Base-by-base conservation (phyloP, 2,329 filamentous ascomycete genomes). In the Cercospora janseana region DNA sequence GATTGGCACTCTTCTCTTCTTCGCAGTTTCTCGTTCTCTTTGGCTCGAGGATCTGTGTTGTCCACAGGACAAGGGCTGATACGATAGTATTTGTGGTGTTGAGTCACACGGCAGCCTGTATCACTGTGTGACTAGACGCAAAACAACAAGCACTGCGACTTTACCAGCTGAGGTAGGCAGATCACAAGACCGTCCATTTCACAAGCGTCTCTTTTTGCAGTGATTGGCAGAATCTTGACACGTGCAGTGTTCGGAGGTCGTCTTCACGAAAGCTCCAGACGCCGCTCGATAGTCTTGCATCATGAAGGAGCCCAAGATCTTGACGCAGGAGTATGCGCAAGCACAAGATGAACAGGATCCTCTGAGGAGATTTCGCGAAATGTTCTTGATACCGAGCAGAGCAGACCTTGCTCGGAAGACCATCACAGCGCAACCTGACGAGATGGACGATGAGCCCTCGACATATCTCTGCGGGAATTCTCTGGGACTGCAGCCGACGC, bases 401-500 rank as follows among this genome's bases (percentile, higher is more conserved):
- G 74, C 73, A 7, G 87, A 90, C 31, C 70, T 93, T 37, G 83
- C 79, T 65, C 79, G 85, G 57, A 84, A 75, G 56, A 80, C 77
- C 0, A 68, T 87, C 7, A 62, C 47, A 57, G 49, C 61, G 13
- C 49, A 63, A 23, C 52, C 47, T 29, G 55, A 21, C 29, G 46
- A 42, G 55, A 60, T 43, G 46, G 42, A 55, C 27, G 54, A 60
- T 20, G 71, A 75, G 21, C 71, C 73, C 40, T 79, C 78, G 52
- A 84, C 88, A 52, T 96, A 95, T 69, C 83, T 96, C 56, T 92
- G 89, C 59, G 91, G 91, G 49, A 95, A 95, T 72, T 95, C 89
- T 0, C 79, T 95, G 1, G 90, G 90, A 28, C 79, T 92, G 3
- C 90, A 95, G 67, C 89, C 91, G 35, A 82, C 79, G 55, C 79